Base-by-base conservation (phyloP, 495 filamentous ascomycete species). In the Xylona heveae region DNA sequence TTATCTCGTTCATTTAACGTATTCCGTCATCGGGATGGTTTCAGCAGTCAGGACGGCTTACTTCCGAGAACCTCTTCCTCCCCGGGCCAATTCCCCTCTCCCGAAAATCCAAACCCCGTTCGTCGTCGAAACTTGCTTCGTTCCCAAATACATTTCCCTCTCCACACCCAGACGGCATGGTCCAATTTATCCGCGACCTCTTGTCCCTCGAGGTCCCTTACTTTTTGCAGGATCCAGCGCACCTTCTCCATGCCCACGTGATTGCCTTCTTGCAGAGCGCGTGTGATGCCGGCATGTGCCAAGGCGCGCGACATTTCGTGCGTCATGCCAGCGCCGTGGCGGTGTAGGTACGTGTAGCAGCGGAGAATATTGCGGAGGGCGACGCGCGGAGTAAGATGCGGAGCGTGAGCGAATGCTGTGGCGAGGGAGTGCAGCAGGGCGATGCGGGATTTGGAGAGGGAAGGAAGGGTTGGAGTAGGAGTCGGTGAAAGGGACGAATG, bases 261-360 rank as follows among this genome's bases (percentile, higher is more conserved):
- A 2, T 28, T 36, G 6, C 50, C 52, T 15, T 46, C 45, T 14
- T 48, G 41, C 22, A 53, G 50, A 34, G 43, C 55, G 6, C 59
- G 43, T 10, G 52, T 51, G 13, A 63, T 43, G 17, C 55, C 59
- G 27, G 57, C 56, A 45, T 61, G 55, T 33, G 57, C 58, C 49
- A 62, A 40, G 3, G 59, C 54, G 15, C 57, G 55, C 6, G 49
- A 52, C 17, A 63, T 31, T 10, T 38, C 36, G 2, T 54, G 51
- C 24, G 49, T 39, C n/a, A 61, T 44, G 19, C 57, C 58, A 5
- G 47, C 55, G 24, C 45, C 37, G 31, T 59, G 51, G 24, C 37
- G 40, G 7, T 46, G 32, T 6, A 59, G 43, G 34, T 50, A 56
- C 7, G 36, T 28, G 29, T 57, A 61, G n/a, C 61, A 44, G 45